Conservation (phyloP, 225 moss, liverwort and hornwort genomes). For the Asterella californica region DNA sequence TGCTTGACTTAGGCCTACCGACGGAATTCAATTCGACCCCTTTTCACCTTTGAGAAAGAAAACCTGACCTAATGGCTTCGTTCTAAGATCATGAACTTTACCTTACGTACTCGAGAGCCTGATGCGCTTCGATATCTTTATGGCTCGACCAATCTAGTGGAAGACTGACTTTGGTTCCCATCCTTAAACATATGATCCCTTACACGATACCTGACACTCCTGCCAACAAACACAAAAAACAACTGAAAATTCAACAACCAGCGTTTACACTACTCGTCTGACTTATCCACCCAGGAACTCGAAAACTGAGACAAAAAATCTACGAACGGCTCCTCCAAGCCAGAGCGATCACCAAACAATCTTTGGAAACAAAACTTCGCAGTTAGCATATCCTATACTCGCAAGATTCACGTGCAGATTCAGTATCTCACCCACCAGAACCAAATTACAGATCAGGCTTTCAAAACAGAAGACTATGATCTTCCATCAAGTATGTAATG, state of each 20-base stretch:
- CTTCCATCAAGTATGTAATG: too few species aligned
- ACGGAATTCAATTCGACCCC: neutral
- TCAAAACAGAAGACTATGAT: too few species aligned
- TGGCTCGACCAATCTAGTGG: neutral
- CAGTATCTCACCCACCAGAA: too few species aligned
- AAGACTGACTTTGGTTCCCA: neutral
- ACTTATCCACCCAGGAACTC: neutral
- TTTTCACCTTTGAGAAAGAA: neutral
- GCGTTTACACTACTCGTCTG: neutral
- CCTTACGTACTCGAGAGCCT: neutral
- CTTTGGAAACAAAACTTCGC: too few species aligned
- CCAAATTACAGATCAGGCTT: too few species aligned
- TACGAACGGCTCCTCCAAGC: too few species aligned
- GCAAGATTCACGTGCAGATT: too few species aligned
- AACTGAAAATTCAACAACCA: neutral
- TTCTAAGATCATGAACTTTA: neutral
- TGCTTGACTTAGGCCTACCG: neutral
- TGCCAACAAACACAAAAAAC: neutral
- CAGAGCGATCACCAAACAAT: too few species aligned
- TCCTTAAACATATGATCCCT: neutral
- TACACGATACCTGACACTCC: neutral
- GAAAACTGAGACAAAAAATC: neutral
- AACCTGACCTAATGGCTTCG: neutral
- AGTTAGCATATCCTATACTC: too few species aligned
- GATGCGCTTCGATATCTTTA: constrained; percentile 5